These are phyloP conservation scores for Camillea tinctor DNA, from an alignment of 2,329 filamentous ascomycete genomes.

Conservation along the genomic window DNA sequence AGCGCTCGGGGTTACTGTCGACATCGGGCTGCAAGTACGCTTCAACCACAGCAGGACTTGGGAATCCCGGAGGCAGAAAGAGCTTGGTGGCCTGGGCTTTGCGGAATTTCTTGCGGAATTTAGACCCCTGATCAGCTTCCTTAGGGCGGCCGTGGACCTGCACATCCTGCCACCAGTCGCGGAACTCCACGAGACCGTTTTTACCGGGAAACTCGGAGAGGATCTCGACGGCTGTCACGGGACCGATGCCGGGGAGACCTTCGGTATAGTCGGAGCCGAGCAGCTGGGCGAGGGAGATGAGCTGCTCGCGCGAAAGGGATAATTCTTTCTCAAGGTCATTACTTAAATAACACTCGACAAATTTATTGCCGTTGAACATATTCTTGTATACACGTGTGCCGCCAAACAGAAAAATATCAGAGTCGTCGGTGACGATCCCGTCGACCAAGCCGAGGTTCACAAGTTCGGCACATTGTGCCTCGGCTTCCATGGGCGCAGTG, in stretches of 20 bases:
- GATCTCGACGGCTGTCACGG: conserved; percentile 92
- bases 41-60: conserved; percentile 71
- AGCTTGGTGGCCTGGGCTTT: conserved; percentile 77
- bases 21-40: conserved; percentile 89
- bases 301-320: conserved; percentile 77
- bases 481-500: conserved; percentile 97
- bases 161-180: conserved; percentile 81
- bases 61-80: conserved; percentile 80
- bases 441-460: conserved; percentile 86
- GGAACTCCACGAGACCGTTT: conserved; percentile 69
- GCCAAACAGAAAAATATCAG: conserved; percentile 94
- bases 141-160: conserved; percentile 67
- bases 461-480: conserved; percentile 94
- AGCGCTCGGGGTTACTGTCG: conserved; percentile 71
- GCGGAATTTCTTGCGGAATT: conserved; percentile 84
- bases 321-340: conserved; percentile 86
- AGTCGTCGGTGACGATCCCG: conserved; percentile 96
- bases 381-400: conserved; percentile 98
- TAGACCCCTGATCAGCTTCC: conserved; percentile 55
- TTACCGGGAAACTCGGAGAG: conserved; percentile 77
- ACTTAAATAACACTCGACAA: conserved; percentile 90
- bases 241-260: conserved; percentile 84
- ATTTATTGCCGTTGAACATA: conserved; percentile 99
- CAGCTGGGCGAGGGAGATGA: conserved; percentile 87
- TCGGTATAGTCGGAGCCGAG: conserved; percentile 95